Evolutionary conservation across 2,329 filamentous ascomycete genomes (phyloP), one percentile per base, ranked within the genome.

Genomic region (Elsinoe australis): DNA sequence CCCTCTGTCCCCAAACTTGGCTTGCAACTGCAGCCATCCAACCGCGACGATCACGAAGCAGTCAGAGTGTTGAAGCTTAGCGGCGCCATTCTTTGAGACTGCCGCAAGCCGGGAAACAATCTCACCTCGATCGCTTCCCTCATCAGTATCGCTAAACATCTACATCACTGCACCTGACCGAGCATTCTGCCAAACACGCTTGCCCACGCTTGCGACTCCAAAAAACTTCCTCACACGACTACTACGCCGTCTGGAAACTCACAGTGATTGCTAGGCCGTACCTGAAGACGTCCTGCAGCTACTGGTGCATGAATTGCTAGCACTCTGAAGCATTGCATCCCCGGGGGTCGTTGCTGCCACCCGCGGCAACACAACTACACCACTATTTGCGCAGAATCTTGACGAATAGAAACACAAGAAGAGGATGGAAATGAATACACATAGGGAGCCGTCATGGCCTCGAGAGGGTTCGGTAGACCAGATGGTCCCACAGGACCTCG

Each of bases 391-490:
- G 12, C n/a, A 26, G 8, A 7, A 24, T n/a, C 35, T 12, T 9
- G 24, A 24, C 21, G 14, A 22, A 12, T 12, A 32, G 45, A 39
- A 9, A 14, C 8, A 9, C 14, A 12, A 14, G n/a, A 2, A 31
- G 29, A 24, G 28, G 24, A 19, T 26, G 45, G 45, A 31, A 10
- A 48, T 48, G 45, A 48, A 48, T 38, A 48, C 45, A 7, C 24
- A 34, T 24, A 47, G 50, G 34, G 52, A 52, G 35, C 56, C 58
- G 51, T 53, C 64, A 53, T 72, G 69, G 70, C 59, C 65, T 38
- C 61, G 58, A 51, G 56, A 57, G 26, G 66, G 68, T 50, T 62
- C 62, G 18, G 62, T 67, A 52, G 66, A 69, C 49, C 55, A 61
- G 51, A 67, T 71, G 67, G 64, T 64, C 51, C 45, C 32, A 6